Conservation (phyloP, 441 rosid species). For the Pelargonium myrrhifolium region DNA sequence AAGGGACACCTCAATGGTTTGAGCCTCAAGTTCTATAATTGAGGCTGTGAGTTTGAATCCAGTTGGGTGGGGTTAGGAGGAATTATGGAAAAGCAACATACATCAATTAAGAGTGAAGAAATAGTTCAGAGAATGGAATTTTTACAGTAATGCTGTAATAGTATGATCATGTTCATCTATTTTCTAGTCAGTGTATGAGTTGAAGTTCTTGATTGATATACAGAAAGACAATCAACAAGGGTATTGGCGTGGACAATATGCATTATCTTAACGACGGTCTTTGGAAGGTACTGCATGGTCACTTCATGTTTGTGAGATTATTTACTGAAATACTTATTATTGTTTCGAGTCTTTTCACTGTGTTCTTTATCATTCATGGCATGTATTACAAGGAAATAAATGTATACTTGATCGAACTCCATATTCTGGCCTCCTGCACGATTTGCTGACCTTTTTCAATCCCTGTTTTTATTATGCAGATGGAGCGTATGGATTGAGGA, state of each 20-base stretch:
- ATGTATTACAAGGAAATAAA: too few relatives aligned
- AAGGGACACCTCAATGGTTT: too few relatives aligned
- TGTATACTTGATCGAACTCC: not conserved
- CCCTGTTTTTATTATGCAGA: conserved; percentile 33
- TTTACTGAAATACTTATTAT: too few relatives aligned
- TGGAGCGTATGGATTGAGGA: conserved; percentile 75
- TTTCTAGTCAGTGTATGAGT: not conserved
- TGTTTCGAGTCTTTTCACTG: too few relatives aligned
- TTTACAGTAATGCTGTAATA: too few relatives aligned
- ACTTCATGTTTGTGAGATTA: not conserved
- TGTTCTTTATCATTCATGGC: too few relatives aligned
- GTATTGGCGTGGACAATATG: conserved; percentile 96
- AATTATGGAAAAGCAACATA: too few relatives aligned
- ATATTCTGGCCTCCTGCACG: not conserved
- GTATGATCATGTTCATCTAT: not conserved
- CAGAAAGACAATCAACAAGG: conserved; percentile 85
- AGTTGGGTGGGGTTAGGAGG: too few relatives aligned
- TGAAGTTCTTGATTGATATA: conserved; percentile 16
- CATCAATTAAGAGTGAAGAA: not conserved
- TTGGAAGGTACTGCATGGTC: conserved; percentile 64
- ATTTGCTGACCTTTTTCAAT: not conserved
- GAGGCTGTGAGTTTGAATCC: too few relatives aligned
- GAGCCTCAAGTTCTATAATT: too few relatives aligned
- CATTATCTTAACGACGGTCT: conserved; percentile 97
- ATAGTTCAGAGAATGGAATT: not conserved